Evolutionary conservation across 2,329 filamentous ascomycete species (phyloP), one percentile per base, ranked within the genome.

Genomic region (Botrytis aclada): DNA sequence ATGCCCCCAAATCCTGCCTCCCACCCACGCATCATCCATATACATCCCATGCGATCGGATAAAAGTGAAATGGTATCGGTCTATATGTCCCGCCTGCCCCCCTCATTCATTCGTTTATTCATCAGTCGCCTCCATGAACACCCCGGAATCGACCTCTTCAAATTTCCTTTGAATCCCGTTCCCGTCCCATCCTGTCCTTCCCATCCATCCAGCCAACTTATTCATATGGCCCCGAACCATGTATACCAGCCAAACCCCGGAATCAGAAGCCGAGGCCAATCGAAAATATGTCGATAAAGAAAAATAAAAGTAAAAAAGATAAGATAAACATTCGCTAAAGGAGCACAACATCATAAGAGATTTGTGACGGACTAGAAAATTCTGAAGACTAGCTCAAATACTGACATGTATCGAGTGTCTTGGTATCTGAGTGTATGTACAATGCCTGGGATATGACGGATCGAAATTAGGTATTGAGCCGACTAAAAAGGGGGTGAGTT

Each of bases 31-130:
- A 64, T 32, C 65, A 69, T 32, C 29, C 65, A 56, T 69, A 32
- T 56, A 56, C 47, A 56, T 56, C 47, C 65, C 65, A 56, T 69
- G 65, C 47, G 16, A 56, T 58, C 39, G 29, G 51, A 69, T 69
- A 56, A 32, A 43, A 41, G 64, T 41, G 20, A 56, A 41, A 69
- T 56, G 3, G 29, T 56, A 56, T 54, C 47, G 37, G 29, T 54
- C 60, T 20, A 64, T 43, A 12, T 32, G 16, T 63, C 37, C 60
- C 34, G 16, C 34, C 34, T 25, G 37, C 60, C 34, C 14, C 14
- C 22, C 60, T 37, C 18, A 62, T 62, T 62, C 61, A 32, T 43
- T 47, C 37, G 41, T 69, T 65, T 65, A 16, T 10, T 32, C 63
- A 22, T 65, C 63, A 43, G 25, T 37, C 25, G 32, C 37, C 37